A percentile compares a stretch with the other conserved stretches of the same genome.
Conservation (phyloP, 305 asterid genomes). For the Solanum aculeatissimum region DNA sequence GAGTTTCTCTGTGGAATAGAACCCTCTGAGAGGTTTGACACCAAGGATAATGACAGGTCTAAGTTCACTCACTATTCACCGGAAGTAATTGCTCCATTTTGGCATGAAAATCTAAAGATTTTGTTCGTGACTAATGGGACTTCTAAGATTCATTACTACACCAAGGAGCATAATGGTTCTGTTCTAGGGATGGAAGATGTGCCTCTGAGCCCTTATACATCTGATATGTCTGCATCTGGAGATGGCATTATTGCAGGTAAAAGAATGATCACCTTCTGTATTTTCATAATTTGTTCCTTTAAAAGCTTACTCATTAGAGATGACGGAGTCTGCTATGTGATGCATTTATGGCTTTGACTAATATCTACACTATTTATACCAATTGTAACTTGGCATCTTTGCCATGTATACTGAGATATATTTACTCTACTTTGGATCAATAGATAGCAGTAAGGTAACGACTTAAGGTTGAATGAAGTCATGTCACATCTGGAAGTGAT, state of each 20-base stretch:
- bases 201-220: conserved; percentile 77
- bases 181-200: conserved; percentile 88
- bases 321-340: neutral
- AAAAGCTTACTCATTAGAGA: neutral
- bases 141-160: conserved; percentile 89
- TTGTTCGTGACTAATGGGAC: conserved; percentile 93
- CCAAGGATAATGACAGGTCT: conserved; percentile 47
- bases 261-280: conserved; percentile 1
- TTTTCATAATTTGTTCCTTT: neutral
- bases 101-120: conserved; percentile 82
- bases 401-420: neutral
- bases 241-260: conserved; percentile 95
- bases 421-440: neutral
- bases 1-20: conserved; percentile 80
- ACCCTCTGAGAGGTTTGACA: conserved; percentile 58
- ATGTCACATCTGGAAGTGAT: neutral
- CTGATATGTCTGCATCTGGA: conserved; percentile 90
- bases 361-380: neutral
- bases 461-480: neutral
- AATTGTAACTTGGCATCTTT: neutral
- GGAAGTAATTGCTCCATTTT: conserved; percentile 61
- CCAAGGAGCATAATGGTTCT: conserved; percentile 65
- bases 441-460: neutral
- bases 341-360: neutral
- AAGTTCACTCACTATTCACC: conserved; percentile 76